Evolutionary conservation across 331 rosid genomes (phyloP), one percentile per base, ranked within the genome.

Genomic region (Cydonia oblonga): DNA sequence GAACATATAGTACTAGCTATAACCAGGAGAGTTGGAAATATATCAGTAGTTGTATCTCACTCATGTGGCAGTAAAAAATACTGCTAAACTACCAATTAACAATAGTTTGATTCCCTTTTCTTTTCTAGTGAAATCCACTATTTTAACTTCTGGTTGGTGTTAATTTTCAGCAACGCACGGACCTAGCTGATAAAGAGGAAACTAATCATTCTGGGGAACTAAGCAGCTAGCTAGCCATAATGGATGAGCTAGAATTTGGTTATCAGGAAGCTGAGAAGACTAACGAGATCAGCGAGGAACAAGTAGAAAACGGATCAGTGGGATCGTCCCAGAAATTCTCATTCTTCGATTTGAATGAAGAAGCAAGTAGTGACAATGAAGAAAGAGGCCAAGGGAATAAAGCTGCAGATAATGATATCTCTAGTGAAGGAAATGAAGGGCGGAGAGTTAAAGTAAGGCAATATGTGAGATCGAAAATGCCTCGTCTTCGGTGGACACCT

Each of bases 401-500:
- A 25, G 18, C 32, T 25, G 35, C 64, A 7, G 7, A 16, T 28
- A 59, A 28, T 59, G 70, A 46, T 46, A 35, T 35, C 40, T 35
- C 40, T 35, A 46, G 16, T 52, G 79, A 65, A 69, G 54, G 79
- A 46, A 81, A 87, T 79, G 86, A 64, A 68, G 46, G 64, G 33
- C 64, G 80, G 58, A 84, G 79, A 24, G 62, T 75, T 19, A 66
- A 25, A 28, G 93, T 86, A 59, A 86, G 97, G 70, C 96, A 86
- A 35, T 87, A 89, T 66, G 90, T 92, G 14, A 78, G 97, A 76
- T 89, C 97, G 26, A 89, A 87, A 82, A 82, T 89, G 83, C 97
- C 96, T 69, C 74, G 97, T 15, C 89, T 92, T 18, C 84, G 97
- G 5, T 92, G 97, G 97, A 92, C 97, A 33, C 92, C 92, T 30